Conservation (phyloP, 441 rosid genomes). For the Adansonia rubrostipa region DNA sequence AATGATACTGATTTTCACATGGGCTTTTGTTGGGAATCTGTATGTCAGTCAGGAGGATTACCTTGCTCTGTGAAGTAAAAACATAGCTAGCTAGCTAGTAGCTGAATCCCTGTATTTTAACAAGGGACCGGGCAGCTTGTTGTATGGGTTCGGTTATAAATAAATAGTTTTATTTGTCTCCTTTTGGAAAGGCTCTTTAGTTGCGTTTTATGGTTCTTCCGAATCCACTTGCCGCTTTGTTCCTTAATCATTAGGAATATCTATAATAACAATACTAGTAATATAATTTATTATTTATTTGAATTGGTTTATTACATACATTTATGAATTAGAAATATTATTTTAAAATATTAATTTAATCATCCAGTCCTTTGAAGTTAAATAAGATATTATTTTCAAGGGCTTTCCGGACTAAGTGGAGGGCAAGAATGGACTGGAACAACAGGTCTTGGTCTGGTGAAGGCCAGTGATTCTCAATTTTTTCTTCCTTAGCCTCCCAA, state of each 20-base stretch:
- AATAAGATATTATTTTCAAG: not conserved
- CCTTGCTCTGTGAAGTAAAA: conserved; percentile 28
- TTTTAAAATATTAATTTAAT: too few relatives aligned
- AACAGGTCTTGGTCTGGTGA: conserved; percentile 57
- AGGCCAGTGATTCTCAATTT: conserved; percentile 42
- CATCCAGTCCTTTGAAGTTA: too few relatives aligned
- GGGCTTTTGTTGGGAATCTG: conserved; percentile 12
- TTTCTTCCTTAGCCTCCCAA: conserved; percentile 54
- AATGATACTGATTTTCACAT: conserved; percentile 13
- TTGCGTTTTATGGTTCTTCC: not conserved
- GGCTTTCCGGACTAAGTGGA: conserved; percentile 66
- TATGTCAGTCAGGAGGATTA: conserved; percentile 30
- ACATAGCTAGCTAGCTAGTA: conserved; percentile 27
- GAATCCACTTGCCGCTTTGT: not conserved
- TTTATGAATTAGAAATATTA: too few relatives aligned
- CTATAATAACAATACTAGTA: too few relatives aligned
- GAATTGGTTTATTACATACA: too few relatives aligned
- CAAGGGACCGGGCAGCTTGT: conserved; percentile 32
- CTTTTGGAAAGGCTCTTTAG: not conserved
- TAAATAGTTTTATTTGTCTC: not conserved
- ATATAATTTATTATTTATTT: too few relatives aligned
- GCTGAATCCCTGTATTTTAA: conserved; percentile 42
- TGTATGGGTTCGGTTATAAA: conserved; percentile 20
- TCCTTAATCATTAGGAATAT: too few relatives aligned
- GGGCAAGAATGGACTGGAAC: conserved; percentile 52